Evolutionary conservation across 2,329 filamentous ascomycete species (phyloP).

Genomic region (Clonostachys sp.): DNA sequence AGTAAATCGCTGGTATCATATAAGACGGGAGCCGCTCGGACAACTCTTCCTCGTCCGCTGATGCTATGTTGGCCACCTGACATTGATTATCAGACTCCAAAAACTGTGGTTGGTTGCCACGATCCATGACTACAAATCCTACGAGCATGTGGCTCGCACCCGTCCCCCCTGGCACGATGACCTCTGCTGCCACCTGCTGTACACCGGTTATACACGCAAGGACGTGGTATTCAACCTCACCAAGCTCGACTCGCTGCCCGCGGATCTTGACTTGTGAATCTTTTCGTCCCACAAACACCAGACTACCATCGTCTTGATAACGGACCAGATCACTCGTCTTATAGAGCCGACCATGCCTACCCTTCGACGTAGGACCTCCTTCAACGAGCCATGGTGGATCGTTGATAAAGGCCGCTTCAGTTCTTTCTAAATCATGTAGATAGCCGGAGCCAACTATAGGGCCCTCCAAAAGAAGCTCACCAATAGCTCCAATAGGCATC

Average conservation of each 20-base stretch:
- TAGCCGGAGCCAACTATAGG: constrained; percentile 51
- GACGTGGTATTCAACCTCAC: constrained; percentile 6
- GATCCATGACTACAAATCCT: not conserved
- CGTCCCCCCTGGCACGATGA: not conserved
- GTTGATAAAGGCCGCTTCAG: constrained; percentile 42
- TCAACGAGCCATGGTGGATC: constrained; percentile 37
- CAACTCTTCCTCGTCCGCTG: not conserved
- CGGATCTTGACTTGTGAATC: constrained; percentile 19
- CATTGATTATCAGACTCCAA: too few species aligned
- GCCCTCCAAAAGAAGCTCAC: constrained; percentile 41
- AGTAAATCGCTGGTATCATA: constrained; percentile 3
- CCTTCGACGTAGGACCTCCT: constrained; percentile 11
- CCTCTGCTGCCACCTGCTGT: constrained; percentile 2
- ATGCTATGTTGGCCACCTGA: too few species aligned
- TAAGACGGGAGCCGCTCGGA: constrained; percentile 1
- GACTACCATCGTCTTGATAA: constrained; percentile 19
- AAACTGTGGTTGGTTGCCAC: not conserved
- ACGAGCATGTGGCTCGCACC: not conserved
- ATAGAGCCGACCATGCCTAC: constrained; percentile 6
- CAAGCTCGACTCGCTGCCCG: constrained; percentile 7
- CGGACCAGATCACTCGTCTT: constrained; percentile 14
- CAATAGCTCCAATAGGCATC: constrained; percentile 31
- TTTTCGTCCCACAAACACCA: constrained; percentile 13
- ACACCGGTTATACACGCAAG: not conserved
- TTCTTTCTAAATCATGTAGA: constrained; percentile 44